Base-by-base conservation (phyloP, 306 rosid species). In the Castanea sativa region DNA sequence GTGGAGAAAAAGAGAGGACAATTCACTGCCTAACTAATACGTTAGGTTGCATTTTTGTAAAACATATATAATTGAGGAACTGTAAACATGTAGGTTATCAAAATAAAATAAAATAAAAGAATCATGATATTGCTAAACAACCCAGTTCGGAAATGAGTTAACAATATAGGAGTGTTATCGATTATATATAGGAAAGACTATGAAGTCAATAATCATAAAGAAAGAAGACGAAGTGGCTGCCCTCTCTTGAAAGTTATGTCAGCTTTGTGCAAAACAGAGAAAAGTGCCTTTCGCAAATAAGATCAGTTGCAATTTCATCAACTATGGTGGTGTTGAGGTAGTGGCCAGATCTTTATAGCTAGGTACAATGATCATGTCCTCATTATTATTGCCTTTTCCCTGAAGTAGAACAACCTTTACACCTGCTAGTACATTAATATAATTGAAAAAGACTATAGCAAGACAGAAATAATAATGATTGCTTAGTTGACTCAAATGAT, bases 401-500 rank as follows among this genome's bases (percentile, higher is more conserved):
- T 59, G 16, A 59, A 21, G 16, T 21, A 23, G 65, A 21, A 21
- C 16, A 59, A 27, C 23, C 65, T 11, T 59, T 5, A 59, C 23
- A 3, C 45, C 43, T 0, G 70, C 70, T 29, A 64, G 21, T 30
- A 64, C 4, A 14, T 15, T 5, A 18, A 64, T 30, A 64, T 7
- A 64, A 27, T 5, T 13, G n/a, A 15, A 8, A 41, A 41, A 8
- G 45, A 41, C 45, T 14, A 63, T 29, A 14, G 38, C 20, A 29
- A 30, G 2, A 6, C 16, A 30, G 20, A 18, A 65, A 6, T 2
- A 65, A 32, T 65, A 65, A 16, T 9, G 52, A 8, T 35, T 75
- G 41, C 72, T 70, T 76, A 79, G 87, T 80, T 84, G 84, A 84
- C 81, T 73, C 21, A 63, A 20, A 75, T 55, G 19, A 51, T 53